phyloP scores from a whole-genome alignment of 176 grass and related monocot genomes.

The Secale cereale region DNA sequence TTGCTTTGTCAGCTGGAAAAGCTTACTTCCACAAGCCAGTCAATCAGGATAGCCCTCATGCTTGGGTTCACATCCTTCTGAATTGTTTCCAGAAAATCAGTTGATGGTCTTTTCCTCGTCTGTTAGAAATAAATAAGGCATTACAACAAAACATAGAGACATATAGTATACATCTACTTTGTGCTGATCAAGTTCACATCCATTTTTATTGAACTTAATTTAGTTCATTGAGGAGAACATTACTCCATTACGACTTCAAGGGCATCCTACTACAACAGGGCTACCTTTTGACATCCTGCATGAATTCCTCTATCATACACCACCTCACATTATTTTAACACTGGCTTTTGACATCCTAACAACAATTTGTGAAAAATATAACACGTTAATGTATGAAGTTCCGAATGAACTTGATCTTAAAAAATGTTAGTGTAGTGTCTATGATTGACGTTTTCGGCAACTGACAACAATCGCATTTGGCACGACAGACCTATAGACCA shows the following conservation, averaged over 20 bases:
- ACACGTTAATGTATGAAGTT: background rate
- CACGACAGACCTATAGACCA: background rate
- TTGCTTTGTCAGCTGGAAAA: background rate
- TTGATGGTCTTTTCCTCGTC: conserved; percentile 82
- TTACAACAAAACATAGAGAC: background rate
- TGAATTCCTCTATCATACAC: background rate
- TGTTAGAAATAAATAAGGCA: conserved; percentile 20
- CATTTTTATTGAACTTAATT: background rate
- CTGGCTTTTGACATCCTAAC: background rate
- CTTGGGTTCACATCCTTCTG: conserved; percentile 90
- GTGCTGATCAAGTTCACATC: too few relatives aligned
- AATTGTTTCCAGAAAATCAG: conserved; percentile 84
- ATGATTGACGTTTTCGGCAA: background rate
- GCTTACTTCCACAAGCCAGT: conserved; percentile 98
- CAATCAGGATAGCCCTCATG: conserved; percentile 94
- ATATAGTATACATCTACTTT: background rate
- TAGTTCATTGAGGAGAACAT: background rate
- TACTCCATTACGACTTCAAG: background rate
- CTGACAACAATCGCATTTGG: background rate
- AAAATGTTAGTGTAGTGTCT: background rate
- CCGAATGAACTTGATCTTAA: background rate
- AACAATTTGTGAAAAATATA: background rate
- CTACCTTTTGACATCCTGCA: background rate
- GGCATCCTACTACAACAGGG: background rate
- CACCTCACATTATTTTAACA: background rate